These are phyloP conservation scores for Gaeumannomyces tritici DNA, from an alignment of 2,329 filamentous ascomycete species.

Conservation along the genomic window DNA sequence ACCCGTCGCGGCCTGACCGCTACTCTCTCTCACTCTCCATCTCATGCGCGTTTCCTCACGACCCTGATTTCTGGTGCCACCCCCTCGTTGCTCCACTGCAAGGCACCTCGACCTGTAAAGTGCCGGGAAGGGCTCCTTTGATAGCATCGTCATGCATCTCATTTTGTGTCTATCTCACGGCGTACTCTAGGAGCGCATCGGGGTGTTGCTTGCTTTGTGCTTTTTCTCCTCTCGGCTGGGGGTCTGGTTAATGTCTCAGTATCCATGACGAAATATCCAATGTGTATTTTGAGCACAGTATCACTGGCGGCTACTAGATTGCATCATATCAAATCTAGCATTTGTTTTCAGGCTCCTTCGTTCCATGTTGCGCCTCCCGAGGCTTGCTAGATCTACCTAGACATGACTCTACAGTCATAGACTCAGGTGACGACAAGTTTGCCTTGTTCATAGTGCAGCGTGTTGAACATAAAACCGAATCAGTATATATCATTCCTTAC, in stretches of 20 bases:
- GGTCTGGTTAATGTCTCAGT: not conserved
- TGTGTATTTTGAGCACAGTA: not conserved
- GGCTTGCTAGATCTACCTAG: no score
- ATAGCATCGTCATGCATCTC: no score
- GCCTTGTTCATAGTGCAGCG: no score
- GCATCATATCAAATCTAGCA: not conserved
- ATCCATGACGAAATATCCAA: not conserved
- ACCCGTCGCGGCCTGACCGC: not conserved
- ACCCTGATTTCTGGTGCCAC: not conserved
- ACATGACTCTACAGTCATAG: no score
- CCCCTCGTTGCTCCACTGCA: no score
- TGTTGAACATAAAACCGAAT: no score
- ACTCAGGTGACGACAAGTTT: no score
- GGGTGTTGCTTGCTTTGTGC: not conserved
- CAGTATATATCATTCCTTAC: no score
- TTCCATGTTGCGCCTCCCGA: no score
- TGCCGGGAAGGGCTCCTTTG: not conserved
- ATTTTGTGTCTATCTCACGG: no score
- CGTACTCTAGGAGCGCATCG: not conserved
- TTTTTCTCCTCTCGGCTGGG: not conserved
- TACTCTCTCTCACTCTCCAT: no score
- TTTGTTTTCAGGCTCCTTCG: not conserved
- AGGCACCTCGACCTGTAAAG: not conserved
- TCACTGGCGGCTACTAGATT: not conserved
- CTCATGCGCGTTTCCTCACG: no score